Evolutionary conservation across 2,329 filamentous ascomycete genomes (phyloP), one percentile per base, ranked within the genome.

Genomic region (Cytospora piceae): DNA sequence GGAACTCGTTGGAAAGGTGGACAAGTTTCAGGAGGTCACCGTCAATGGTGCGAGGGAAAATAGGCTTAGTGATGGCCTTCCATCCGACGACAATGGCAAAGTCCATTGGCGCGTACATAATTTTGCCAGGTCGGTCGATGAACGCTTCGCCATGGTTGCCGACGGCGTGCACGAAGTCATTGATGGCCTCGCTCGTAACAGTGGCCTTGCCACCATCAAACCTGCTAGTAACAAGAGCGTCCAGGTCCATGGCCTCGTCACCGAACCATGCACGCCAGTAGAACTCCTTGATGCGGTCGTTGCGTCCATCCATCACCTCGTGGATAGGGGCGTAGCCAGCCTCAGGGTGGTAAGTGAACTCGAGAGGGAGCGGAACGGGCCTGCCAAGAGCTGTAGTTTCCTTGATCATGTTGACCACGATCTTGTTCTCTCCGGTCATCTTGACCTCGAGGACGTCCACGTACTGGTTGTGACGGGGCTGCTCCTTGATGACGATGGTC

Each of bases 41-140:
- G 72, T 99, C 95, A 73, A 99, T 98, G 68, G 89, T 92, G 71
- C 93, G 90, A 70, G 95, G 95, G 85, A 99, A 99, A 78, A 99
- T 99, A 17, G 95, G 95, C 85, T 98, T 98, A 14, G 94, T 99
- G 74, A 99, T 99, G 53, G 95, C 95, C 82, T 99, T 98, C 94
- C 94, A 97, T 69, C 94, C 94, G 59, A 96, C 91, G n/a, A 97
- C 94, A 71, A 97, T 97, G 70, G 94, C 94, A 74, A 97, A 99
- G 79, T 99, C 95, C 95, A 99, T 99, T 37, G 96, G 95, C 9
- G 95, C 95, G 72, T 90, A 94, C 70, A 97, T 92, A 69, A 92
- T 89, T 82, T 98, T 98, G 71, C 93, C 94, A 54, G 94, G 94
- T 57, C 94, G 88, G 74, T 98, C 94, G 61, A 99, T 94, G 72